Conservation (phyloP, 495 filamentous ascomycete genomes). For the Aspergillus baeticus region DNA sequence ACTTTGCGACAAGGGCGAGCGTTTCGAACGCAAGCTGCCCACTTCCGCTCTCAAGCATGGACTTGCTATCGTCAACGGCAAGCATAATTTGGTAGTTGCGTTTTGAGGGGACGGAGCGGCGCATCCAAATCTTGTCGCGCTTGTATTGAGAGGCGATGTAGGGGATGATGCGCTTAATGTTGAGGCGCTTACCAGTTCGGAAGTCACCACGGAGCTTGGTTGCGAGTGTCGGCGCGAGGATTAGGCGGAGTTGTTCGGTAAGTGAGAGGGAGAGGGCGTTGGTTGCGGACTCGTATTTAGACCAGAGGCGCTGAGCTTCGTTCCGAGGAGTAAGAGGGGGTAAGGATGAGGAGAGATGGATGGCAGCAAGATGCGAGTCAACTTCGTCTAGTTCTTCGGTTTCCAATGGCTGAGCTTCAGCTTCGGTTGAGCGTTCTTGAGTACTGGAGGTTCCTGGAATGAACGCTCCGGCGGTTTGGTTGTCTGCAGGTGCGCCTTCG, state of each 20-base stretch:
- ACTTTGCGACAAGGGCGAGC: constrained; percentile 80
- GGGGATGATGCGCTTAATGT: constrained; percentile 98
- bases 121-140: constrained; percentile 99
- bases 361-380: constrained; percentile 69
- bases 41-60: constrained; percentile 76
- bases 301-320: constrained; percentile 80
- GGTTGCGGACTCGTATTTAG: constrained; percentile 76
- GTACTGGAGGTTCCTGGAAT: constrained; percentile 39
- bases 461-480: constrained; percentile 42
- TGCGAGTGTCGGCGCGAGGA: constrained; percentile 89
- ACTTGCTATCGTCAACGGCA: constrained; percentile 92
- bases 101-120: constrained; percentile 84
- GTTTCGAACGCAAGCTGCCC: constrained; percentile 83
- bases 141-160: constrained; percentile 98
- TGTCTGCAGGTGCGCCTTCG: constrained; percentile 33
- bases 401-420: constrained; percentile 40
- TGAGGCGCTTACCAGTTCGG: constrained; percentile 95
- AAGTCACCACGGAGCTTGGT: constrained; percentile 97
- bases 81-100: constrained; percentile 96
- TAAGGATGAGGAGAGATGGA: constrained; percentile 58
- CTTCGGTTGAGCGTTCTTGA: constrained; percentile 29
- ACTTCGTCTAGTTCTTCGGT: constrained; percentile 68
- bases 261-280: constrained; percentile 82
- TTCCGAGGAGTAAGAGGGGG: constrained; percentile 41
- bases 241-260: constrained; percentile 91